These are phyloP conservation scores for Haematococcus sp. DNA, from an alignment of 139 green algal species.

Conservation along the genomic window DNA sequence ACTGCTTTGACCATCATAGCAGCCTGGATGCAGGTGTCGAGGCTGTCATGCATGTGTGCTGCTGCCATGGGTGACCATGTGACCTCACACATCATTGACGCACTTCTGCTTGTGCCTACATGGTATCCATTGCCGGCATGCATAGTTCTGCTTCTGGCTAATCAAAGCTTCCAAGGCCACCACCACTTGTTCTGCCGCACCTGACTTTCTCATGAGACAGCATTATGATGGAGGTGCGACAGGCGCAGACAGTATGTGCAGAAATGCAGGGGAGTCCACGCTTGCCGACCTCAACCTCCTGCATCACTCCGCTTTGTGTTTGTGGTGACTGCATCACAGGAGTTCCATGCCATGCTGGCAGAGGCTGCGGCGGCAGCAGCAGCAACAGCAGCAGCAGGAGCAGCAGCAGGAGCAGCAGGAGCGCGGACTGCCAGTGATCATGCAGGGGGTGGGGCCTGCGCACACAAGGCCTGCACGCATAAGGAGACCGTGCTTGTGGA, in stretches of 20 bases:
- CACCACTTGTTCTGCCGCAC: no score
- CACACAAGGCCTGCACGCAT: not conserved
- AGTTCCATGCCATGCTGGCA: constrained; percentile 61
- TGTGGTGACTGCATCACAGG: no score
- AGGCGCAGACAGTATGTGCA: no score
- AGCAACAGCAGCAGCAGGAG: not conserved
- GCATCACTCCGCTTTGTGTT: no score
- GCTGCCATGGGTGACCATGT: not conserved
- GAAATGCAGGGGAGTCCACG: not conserved
- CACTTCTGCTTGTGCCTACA: not conserved
- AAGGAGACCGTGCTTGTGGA: constrained; percentile 72
- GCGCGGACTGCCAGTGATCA: not conserved
- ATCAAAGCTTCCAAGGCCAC: no score
- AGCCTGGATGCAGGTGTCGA: no score
- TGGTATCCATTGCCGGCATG: not conserved
- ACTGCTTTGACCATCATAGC: no score
- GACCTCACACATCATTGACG: not conserved
- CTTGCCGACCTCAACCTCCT: constrained; percentile 36
- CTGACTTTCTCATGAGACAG: no score
- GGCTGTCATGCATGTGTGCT: not conserved
- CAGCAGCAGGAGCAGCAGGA: not conserved
- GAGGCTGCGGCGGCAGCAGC: not conserved
- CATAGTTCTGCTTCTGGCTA: not conserved
- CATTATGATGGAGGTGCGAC: no score
- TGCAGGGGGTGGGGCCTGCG: not conserved